Evolutionary conservation across 148 eudicot genomes (phyloP), one percentile per base, ranked within the genome.

Genomic region (Suaeda aralocaspica): DNA sequence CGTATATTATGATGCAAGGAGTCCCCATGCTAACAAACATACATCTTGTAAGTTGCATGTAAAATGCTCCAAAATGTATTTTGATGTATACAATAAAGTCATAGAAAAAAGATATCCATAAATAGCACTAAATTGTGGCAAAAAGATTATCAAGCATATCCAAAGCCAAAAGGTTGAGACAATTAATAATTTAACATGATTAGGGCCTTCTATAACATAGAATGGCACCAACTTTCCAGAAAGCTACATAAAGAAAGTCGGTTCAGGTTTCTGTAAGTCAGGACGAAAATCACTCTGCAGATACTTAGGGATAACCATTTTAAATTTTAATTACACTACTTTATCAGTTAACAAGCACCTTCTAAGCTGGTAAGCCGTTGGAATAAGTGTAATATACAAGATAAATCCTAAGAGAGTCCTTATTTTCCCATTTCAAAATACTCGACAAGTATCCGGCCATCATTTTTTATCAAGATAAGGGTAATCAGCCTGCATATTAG

Each of bases 81-180:
- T 52, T n/a, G 13, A 55, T 48, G 39, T 33, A 10, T 33, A 31
- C 26, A 68, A 60, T n/a, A 18, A 51, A 44, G 62, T 68, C 78
- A 69, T 52, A 19, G 58, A 53, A 26, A 68, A 52, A 69, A 25
- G 39, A 22, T 15, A 62, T 70, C n/a, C 9, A 45, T 51, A 22
- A 52, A 19, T 51, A 22, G 16, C 64, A 45, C 64, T 51, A 46
- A 53, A 53, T 26, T 53, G 45, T 53, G 51, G 31, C 44, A 56
- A 68, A 63, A 63, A 62, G 74, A 46, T 46, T 53, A 30, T 64
- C 28, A 33, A 57, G 66, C 70, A 45, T 30, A 71, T 34, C 64
- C 33, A 41, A 28, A 59, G 26, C 52, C 39, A 62, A 46, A 69
- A 66, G 15, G 39, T 28, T 25, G 26, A 5, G 33, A 1, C 48